Evolutionary conservation across 2,329 filamentous ascomycete species (phyloP), one percentile per base, ranked within the genome.

Genomic region (Chaetoscypha palmicola): DNA sequence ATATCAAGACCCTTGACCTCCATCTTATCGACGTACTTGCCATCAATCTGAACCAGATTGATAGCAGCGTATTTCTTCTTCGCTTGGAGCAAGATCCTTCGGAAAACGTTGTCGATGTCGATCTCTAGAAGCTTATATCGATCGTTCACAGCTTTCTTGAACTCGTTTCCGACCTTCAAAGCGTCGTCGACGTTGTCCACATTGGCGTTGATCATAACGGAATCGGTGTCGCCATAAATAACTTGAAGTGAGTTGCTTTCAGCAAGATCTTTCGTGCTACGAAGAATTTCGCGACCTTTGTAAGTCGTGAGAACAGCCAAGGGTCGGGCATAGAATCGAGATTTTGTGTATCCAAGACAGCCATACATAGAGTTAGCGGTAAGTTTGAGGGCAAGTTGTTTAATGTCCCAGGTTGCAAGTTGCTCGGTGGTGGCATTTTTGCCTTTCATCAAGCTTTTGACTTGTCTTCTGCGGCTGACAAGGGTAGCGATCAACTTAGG

Each of bases 281-380:
- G 80, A 47, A 98, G 72, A 77, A 98, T 97, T 69, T 98, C 92
- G 70, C 92, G 88, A 46, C 92, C 92, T 65, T 98, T 97, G 70
- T 82, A 94, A 0, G 92, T 98, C 2, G 90, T 97, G 63, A 98
- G 82, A 67, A 97, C 88, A 46, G 92, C 92, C 37, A 98, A 73
- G 9, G 92, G 92, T 45, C 92, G 81, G 47, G 92, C 92, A 60
- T 98, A 98, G 70, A 98, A 98, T 39, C 92, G 86, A 45, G 92
- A 97, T 62, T 90, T 94, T 10, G 87, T 91, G 64, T 96, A 98
- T 56, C 92, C 92, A 64, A 98, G 71, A 74, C 92, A 98, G 56
- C 92, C 92, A 65, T 98, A 98, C 94, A 98, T 98, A 54, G 91
- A 97, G 69, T 98, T 98, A 60, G 92, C 92, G 33, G 94, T 98